phyloP scores from a whole-genome alignment of 2,329 filamentous ascomycete genomes.

The Diaporthe velutina region DNA sequence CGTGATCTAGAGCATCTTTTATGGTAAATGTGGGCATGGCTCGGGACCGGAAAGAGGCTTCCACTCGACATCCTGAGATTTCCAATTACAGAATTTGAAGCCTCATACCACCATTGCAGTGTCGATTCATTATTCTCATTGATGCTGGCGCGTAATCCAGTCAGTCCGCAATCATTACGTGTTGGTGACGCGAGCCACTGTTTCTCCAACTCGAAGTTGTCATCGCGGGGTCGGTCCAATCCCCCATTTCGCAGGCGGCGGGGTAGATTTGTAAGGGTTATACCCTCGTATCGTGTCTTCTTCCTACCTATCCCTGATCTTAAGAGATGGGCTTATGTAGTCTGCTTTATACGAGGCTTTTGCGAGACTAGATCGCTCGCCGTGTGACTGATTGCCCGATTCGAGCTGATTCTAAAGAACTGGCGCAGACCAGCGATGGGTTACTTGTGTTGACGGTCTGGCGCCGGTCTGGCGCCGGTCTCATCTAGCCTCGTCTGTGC shows the following conservation, averaged over 20 bases:
- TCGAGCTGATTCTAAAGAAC: no score
- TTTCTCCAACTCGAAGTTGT: slow-evolving; percentile 27
- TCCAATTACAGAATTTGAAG: background rate
- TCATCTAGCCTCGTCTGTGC: no score
- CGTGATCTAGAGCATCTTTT: background rate
- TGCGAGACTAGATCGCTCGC: no score
- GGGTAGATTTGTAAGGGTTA: slow-evolving; percentile 12
- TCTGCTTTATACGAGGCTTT: no score
- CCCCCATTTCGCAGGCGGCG: slow-evolving; percentile 32
- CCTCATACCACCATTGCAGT: background rate
- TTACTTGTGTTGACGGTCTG: no score
- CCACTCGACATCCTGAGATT: background rate
- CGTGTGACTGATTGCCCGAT: no score
- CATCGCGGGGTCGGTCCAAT: slow-evolving; percentile 36
- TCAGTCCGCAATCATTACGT: background rate
- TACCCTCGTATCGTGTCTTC: background rate
- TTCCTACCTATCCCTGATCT: fast-evolving
- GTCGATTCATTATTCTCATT: background rate
- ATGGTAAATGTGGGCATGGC: background rate
- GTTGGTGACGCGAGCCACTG: slow-evolving; percentile 6
- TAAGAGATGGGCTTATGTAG: no score
- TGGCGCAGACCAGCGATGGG: no score
- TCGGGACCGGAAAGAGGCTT: background rate
- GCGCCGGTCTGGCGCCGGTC: no score
- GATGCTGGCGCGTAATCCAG: background rate